Evolutionary conservation across 2,329 filamentous ascomycete genomes (phyloP).

Genomic region (Magnaporthiopsis incrustans): DNA sequence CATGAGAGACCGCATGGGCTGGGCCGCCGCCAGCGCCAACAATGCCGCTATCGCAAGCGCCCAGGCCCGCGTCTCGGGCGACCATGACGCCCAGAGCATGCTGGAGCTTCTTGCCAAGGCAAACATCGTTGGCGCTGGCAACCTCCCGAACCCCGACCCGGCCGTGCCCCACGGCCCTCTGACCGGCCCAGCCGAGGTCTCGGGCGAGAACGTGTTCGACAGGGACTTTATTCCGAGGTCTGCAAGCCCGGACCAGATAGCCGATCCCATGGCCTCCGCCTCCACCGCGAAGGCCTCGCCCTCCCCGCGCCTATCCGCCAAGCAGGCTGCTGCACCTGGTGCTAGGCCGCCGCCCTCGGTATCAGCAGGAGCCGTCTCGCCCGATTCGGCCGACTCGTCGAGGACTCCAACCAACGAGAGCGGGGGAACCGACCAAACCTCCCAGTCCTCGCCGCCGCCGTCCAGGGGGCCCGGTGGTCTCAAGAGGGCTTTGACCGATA

Average conservation of each 20-base stretch:
- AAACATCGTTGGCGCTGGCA: conserved; percentile 65
- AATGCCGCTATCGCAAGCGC: conserved; percentile 73
- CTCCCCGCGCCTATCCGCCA: background rate
- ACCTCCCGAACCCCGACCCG: conserved; percentile 41
- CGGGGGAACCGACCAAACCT: conserved; percentile 33
- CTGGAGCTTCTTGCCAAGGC: conserved; percentile 79
- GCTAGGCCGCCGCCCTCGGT: background rate
- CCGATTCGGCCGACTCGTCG: conserved; percentile 41
- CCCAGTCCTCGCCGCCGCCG: conserved; percentile 41
- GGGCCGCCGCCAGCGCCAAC: conserved; percentile 50
- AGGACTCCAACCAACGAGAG: conserved; percentile 50
- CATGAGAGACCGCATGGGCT: conserved; percentile 85
- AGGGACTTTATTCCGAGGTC: conserved; percentile 59
- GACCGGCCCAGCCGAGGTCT: conserved; percentile 69
- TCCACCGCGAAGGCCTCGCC: background rate
- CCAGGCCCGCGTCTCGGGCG: conserved; percentile 73
- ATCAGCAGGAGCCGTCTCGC: conserved; percentile 11
- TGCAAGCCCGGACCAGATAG: conserved; percentile 39
- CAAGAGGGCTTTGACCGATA: conserved; percentile 84
- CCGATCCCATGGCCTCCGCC: conserved; percentile 2
- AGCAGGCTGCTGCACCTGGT: background rate
- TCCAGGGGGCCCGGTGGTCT: conserved; percentile 57
- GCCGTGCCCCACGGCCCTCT: conserved; percentile 51
- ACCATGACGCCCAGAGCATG: conserved; percentile 83
- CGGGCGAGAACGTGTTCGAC: conserved; percentile 77